These are phyloP conservation scores for Clonostachys rhizophaga DNA, from an alignment of 2,329 filamentous ascomycete genomes.

Conservation along the genomic window DNA sequence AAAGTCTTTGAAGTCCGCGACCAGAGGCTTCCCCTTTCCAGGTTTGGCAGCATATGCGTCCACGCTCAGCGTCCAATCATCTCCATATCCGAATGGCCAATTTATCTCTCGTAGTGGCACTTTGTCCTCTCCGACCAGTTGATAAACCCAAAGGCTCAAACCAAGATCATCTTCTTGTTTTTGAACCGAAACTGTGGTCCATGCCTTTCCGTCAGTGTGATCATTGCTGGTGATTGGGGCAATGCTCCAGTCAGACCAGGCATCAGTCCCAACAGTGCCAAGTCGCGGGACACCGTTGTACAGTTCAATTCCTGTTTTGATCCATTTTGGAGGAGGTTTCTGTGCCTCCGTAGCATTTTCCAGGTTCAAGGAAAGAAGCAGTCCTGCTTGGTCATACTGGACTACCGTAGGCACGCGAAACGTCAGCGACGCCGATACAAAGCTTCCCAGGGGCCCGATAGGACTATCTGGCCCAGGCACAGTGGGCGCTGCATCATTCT, in stretches of 20 bases:
- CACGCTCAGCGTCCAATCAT: slow-evolving; percentile 1
- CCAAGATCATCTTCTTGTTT: slow-evolving; percentile 43
- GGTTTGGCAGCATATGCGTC: slow-evolving; percentile 3
- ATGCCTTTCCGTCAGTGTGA: not conserved
- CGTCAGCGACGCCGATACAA: slow-evolving; percentile 57
- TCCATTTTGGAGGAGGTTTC: slow-evolving; percentile 47
- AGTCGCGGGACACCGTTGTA: slow-evolving; percentile 54
- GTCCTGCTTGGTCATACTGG: slow-evolving; percentile 1
- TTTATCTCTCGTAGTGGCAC: slow-evolving; percentile 21
- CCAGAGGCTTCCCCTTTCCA: not conserved
- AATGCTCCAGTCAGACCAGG: slow-evolving; percentile 68
- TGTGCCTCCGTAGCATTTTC: not conserved
- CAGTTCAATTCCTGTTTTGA: slow-evolving; percentile 70
- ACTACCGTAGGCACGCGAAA: slow-evolving; percentile 53
- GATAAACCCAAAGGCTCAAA: slow-evolving; percentile 2
- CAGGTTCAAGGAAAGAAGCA: not conserved
- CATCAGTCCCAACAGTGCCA: slow-evolving; percentile 61
- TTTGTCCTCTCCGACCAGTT: slow-evolving; percentile 13
- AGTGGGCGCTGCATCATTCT: no score
- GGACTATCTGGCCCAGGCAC: no score
- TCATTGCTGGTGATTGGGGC: slow-evolving; percentile 12
- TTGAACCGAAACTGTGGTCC: slow-evolving; percentile 29
- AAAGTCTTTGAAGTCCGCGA: slow-evolving; percentile 25
- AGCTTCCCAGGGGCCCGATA: slow-evolving; percentile 37
- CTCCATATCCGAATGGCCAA: slow-evolving; percentile 28